phyloP scores from a whole-genome alignment of 2,329 filamentous ascomycete genomes.

The Clonostachys chloroleuca region DNA sequence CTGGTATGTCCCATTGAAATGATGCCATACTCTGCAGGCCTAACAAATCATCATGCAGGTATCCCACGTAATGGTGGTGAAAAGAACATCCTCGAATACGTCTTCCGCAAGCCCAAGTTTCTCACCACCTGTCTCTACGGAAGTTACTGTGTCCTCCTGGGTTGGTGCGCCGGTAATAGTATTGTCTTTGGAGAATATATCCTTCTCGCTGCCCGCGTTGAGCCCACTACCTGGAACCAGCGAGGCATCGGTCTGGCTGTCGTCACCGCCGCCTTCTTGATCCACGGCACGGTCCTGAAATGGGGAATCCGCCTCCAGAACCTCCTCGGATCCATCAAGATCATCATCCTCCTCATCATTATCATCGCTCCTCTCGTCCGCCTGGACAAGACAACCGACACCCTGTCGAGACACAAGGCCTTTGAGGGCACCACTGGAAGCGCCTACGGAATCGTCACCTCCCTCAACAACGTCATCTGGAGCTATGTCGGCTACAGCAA shows the following conservation, averaged over 20 bases:
- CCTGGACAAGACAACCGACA: slow-evolving; percentile 52
- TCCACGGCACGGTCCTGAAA: slow-evolving; percentile 59
- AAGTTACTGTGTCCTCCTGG: slow-evolving; percentile 58
- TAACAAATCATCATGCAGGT: slow-evolving; percentile 16
- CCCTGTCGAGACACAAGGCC: slow-evolving; percentile 48
- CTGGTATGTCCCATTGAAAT: slow-evolving; percentile 10
- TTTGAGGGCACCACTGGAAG: slow-evolving; percentile 64
- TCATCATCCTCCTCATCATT: slow-evolving; percentile 62
- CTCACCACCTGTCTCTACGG: slow-evolving; percentile 57
- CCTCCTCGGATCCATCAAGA: slow-evolving; percentile 59
- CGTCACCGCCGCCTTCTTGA: slow-evolving; percentile 59
- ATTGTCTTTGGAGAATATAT: slow-evolving; percentile 70
- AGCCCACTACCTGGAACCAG: slow-evolving; percentile 64
- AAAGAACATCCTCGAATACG: slow-evolving; percentile 64
- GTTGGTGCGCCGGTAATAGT: slow-evolving; percentile 63
- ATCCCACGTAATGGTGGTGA: slow-evolving; percentile 62
- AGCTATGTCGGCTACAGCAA: slow-evolving; percentile 66
- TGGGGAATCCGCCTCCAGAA: slow-evolving; percentile 68
- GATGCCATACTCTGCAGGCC: too few relatives aligned
- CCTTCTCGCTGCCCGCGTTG: slow-evolving; percentile 57
- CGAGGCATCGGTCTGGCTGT: slow-evolving; percentile 62
- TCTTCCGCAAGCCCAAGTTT: slow-evolving; percentile 57
- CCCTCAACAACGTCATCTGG: slow-evolving; percentile 70
- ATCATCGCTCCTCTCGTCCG: slow-evolving; percentile 59
- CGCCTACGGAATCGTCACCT: slow-evolving; percentile 64